Base-by-base conservation (phyloP, 139 green algal genomes). In the Chlamydomonas eustigma region DNA sequence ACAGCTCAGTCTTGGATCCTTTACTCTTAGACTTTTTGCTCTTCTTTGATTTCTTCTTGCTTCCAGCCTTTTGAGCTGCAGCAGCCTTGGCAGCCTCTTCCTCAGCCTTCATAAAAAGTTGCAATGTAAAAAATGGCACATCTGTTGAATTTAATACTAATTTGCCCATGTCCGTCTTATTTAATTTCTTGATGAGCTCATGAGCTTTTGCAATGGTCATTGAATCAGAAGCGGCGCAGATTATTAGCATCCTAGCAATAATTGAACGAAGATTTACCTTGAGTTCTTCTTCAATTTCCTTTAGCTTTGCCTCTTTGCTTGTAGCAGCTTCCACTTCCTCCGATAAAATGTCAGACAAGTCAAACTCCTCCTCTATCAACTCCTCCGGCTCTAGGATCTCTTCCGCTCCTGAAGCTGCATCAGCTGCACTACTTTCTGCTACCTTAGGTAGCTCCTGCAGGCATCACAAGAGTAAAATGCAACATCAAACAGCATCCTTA, bases 291-390 rank as follows among this genome's bases (percentile, higher is more conserved):
- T 83, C 78, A 3, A 83, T 39, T 51, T 77, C 30, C 73, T 34
- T 58, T n/a, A 83, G 64, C 50, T 73, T 30, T 2, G 73, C 73
- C n/a, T 73, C 73, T 51, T 79, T 79, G 72, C 1, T 64, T n/a
- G n/a, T n/a, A 24, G 35, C 37, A 25, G 24, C 25, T 36, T 72
- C 76, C 69, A 84, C 74, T 69, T 84, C 80, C 50, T 83, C 83
- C 1, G 50, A 39, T 64, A 88, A 73, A 52, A 88, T 86, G 18
- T 88, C 83, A 5, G 22, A 74, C 34, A 88, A 50, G 33, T 88
- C 83, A 67, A 88, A 88, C 74, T 88, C 83, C 51, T 88, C 83
- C 79, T 80, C 83, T 32, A 66, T 50, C 4, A 30, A 5, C 3
- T 32, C 69, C n/a, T 4, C 68, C 35, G 8, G 18, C 18, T 8